These are phyloP conservation scores for Daedaleopsis nitida DNA, from an alignment of 768 basidiomycete species.

Conservation along the genomic window DNA sequence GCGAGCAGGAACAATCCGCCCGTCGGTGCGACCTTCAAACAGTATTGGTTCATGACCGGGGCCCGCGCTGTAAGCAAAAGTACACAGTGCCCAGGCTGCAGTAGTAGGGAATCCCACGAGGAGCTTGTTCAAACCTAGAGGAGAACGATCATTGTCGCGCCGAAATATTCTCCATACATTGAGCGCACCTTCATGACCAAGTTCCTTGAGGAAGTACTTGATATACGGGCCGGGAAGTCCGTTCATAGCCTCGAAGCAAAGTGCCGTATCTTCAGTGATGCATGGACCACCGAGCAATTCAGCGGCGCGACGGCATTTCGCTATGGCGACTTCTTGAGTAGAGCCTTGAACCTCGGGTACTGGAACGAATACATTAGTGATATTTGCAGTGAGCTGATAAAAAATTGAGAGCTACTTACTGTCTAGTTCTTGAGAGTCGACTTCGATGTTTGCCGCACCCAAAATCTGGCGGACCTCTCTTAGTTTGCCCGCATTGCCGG, in stretches of 20 bases:
- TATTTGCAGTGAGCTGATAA: not conserved
- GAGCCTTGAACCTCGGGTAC: slow-evolving; percentile 95
- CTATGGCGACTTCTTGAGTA: slow-evolving; percentile 85
- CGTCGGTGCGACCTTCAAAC: slow-evolving; percentile 88
- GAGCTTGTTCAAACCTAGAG: slow-evolving; percentile 79
- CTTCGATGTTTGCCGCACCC: slow-evolving; percentile 64
- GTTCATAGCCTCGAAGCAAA: slow-evolving; percentile 85
- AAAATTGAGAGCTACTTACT: slow-evolving; percentile 55
- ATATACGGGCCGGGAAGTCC: slow-evolving; percentile 98
- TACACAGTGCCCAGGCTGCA: slow-evolving; percentile 89
- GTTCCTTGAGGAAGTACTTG: slow-evolving; percentile 82
- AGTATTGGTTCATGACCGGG: slow-evolving; percentile 78
- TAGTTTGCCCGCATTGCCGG: slow-evolving; percentile 92
- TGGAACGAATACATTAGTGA: slow-evolving; percentile 33
- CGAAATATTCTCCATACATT: too few relatives aligned
- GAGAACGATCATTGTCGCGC: not conserved
- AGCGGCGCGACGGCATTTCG: slow-evolving; percentile 85
- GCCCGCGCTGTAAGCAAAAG: slow-evolving; percentile 91
- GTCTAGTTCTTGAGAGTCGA: slow-evolving; percentile 79
- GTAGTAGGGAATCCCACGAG: slow-evolving; percentile 76
- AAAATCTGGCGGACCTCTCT: slow-evolving; percentile 87
- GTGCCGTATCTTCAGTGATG: slow-evolving; percentile 92
- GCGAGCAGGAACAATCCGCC: slow-evolving; percentile 84
- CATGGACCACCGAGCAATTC: slow-evolving; percentile 68
- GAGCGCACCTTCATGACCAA: slow-evolving; percentile 80